phyloP scores from a whole-genome alignment of 495 filamentous ascomycete species.

The Neurospora sp. region DNA sequence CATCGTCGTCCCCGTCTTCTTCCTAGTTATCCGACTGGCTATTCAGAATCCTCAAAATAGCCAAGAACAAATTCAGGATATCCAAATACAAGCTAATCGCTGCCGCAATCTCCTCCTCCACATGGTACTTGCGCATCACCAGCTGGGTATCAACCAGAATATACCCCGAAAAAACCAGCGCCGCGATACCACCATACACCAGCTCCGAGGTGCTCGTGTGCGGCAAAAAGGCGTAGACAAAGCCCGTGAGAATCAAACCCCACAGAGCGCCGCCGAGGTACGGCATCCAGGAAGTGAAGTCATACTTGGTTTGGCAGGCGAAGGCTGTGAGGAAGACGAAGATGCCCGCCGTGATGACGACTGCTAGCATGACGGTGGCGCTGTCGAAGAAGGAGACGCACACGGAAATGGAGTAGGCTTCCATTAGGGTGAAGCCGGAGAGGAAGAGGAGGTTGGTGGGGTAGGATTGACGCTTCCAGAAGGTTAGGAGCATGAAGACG shows the following conservation, averaged over 20 bases:
- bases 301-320: conserved; percentile 95
- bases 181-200: conserved; percentile 67
- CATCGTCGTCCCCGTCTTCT: not conserved
- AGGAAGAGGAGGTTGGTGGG: conserved; percentile 92
- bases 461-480: conserved; percentile 97
- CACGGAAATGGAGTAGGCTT: conserved; percentile 89
- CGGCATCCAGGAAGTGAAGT: conserved; percentile 94
- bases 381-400: conserved; percentile 80
- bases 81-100: conserved; percentile 93
- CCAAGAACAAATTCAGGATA: conserved; percentile 92
- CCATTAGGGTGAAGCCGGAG: conserved; percentile 77
- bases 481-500: conserved; percentile 76
- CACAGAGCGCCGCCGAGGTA: conserved; percentile 88
- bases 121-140: conserved; percentile 88
- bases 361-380: conserved; percentile 76
- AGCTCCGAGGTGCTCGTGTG: conserved; percentile 68
- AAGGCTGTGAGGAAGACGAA: conserved; percentile 90
- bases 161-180: conserved; percentile 85
- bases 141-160: conserved; percentile 95
- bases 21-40: conserved; percentile 72
- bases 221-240: conserved; percentile 80
- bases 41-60: conserved; percentile 84
- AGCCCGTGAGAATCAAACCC: conserved; percentile 84
- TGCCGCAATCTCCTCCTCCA: conserved; percentile 97
- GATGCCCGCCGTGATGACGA: conserved; percentile 82